Percentiles rank a stretch among this genome's conserved stretches.
These are phyloP conservation scores for Phytophthora sansomeana DNA, from an alignment of 352 stramenopile species.

Conservation along the genomic window DNA sequence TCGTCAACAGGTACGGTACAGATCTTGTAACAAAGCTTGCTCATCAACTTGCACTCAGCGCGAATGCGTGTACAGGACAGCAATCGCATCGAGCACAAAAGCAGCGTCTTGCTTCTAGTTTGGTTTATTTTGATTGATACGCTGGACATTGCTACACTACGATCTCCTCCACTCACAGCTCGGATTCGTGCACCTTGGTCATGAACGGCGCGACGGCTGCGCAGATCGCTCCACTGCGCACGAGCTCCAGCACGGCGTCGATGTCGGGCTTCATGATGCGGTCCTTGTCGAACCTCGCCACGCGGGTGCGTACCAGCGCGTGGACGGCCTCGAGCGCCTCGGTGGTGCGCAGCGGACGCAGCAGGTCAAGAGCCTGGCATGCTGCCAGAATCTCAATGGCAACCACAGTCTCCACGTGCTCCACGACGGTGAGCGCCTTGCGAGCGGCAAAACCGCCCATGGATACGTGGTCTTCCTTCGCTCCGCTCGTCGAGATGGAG, in stretches of 20 bases:
- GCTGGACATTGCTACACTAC: background rate
- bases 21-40: too few species aligned
- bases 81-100: too few species aligned
- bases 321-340: conserved; percentile 82
- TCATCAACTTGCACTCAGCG: too few species aligned
- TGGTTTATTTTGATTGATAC: conserved; percentile 2
- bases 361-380: conserved; percentile 90
- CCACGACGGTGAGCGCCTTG: conserved; percentile 87
- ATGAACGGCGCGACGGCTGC: conserved; percentile 67
- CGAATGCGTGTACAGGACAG: too few species aligned
- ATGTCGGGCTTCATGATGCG: conserved; percentile 92
- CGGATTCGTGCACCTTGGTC: conserved; percentile 53
- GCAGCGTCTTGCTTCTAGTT: too few species aligned
- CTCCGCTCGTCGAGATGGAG: conserved; percentile 89
- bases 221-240: conserved; percentile 76
- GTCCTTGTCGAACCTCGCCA: conserved; percentile 78
- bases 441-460: conserved; percentile 89
- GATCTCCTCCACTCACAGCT: conserved; percentile 34
- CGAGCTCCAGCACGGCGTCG: conserved; percentile 79
- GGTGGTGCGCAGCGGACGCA: conserved; percentile 84
- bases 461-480: conserved; percentile 92
- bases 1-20: too few species aligned
- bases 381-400: conserved; percentile 89
- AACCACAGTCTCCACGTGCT: conserved; percentile 89
- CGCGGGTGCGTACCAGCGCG: conserved; percentile 72